Evolutionary conservation across 257 asterid species (phyloP).

Genomic region (Lavandula angustifolia): DNA sequence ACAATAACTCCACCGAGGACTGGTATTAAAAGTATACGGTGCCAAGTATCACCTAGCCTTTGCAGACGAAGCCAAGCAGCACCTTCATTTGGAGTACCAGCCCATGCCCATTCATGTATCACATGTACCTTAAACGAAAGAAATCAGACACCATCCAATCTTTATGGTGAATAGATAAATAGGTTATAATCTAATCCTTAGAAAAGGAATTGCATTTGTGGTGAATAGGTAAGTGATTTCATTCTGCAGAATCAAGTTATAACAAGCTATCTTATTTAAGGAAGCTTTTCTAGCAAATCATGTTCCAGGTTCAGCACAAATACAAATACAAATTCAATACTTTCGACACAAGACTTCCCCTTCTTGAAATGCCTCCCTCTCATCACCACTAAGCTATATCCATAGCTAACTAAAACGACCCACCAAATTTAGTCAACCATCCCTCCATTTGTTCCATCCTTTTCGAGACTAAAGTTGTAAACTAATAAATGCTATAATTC

Average conservation of each 20-base stretch:
- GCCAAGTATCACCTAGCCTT: constrained; percentile 95
- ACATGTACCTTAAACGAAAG: constrained; percentile 68
- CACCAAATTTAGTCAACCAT: constrained; percentile 26
- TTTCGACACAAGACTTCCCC: too few relatives aligned
- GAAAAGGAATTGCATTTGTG: too few relatives aligned
- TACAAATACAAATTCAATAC: neutral
- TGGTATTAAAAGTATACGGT: constrained; percentile 87
- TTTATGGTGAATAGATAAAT: neutral
- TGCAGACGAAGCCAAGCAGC: constrained; percentile 98
- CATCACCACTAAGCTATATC: neutral
- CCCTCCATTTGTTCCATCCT: constrained; percentile 17
- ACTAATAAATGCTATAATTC: neutral
- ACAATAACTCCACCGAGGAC: constrained; percentile 95
- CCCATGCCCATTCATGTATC: constrained; percentile 99
- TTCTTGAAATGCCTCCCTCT: too few relatives aligned
- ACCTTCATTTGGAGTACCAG: constrained; percentile 98
- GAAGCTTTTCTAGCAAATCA: constrained; percentile 1
- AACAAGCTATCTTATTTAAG: constrained; percentile 8
- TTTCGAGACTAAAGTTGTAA: constrained; percentile 10
- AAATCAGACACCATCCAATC: constrained; percentile 8
- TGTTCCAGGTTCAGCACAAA: constrained; percentile 4
- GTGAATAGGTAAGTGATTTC: neutral
- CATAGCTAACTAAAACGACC: constrained; percentile 17
- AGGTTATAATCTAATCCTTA: too few relatives aligned
- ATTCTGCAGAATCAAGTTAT: constrained; percentile 9